Conservation (phyloP, 306 rosid species). For the Glycyrrhiza uralensis region DNA sequence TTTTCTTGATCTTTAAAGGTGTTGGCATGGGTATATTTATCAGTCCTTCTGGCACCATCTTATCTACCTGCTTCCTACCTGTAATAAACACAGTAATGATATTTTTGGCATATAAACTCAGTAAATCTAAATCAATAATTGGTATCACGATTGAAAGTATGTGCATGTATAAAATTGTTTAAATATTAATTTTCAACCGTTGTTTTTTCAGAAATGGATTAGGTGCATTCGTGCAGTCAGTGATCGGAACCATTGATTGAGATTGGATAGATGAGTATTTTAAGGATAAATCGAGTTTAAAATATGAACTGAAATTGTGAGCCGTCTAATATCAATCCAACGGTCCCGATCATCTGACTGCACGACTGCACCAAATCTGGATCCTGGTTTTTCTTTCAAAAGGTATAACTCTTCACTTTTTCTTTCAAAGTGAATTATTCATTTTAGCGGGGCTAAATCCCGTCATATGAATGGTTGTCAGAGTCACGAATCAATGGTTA, state of each 20-base stretch:
- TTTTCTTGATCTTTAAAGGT: constrained; percentile 34
- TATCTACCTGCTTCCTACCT: constrained; percentile 53
- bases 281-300: no score
- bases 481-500: neutral
- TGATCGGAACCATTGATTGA: no score
- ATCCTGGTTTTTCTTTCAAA: no score
- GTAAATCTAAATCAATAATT: neutral
- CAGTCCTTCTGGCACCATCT: constrained; percentile 40
- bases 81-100: constrained; percentile 14
- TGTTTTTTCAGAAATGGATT: neutral
- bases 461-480: neutral
- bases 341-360: no score
- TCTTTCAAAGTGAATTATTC: neutral
- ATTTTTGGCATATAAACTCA: neutral
- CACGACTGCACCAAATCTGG: no score
- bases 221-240: no score
- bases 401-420: neutral
- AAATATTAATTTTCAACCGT: neutral
- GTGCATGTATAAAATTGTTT: neutral
- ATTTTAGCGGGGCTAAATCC: neutral
- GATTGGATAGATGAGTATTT: no score
- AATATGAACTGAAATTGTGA: no score
- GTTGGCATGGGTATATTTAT: constrained; percentile 32
- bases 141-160: no score
- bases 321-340: no score